phyloP scores from a whole-genome alignment of 2,329 filamentous ascomycete genomes.

The Coniochaeta hoffmannii region DNA sequence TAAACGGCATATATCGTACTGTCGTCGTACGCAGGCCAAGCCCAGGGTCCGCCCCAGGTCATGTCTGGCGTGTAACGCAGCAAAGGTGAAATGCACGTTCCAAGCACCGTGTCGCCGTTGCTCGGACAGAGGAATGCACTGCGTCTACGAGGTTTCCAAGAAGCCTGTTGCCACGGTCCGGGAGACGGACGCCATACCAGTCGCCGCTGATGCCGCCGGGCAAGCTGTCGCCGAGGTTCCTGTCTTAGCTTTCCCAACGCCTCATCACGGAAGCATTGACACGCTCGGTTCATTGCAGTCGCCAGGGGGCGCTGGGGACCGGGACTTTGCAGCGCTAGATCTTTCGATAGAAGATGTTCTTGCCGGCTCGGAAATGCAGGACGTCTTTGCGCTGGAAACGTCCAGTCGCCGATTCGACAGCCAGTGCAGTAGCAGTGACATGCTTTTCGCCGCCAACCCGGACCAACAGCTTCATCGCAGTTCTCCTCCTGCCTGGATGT shows the following conservation, averaged over 20 bases:
- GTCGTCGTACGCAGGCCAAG: constrained; percentile 9
- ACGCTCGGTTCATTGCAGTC: not conserved
- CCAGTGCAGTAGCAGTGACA: not conserved
- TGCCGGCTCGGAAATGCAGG: not conserved
- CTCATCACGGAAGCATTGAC: not conserved
- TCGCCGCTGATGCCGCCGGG: not conserved
- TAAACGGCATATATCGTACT: constrained; percentile 15
- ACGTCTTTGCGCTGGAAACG: not conserved
- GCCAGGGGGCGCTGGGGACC: not conserved
- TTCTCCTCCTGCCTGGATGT: not conserved
- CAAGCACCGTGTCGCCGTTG: constrained; percentile 14
- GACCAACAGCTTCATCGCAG: not conserved
- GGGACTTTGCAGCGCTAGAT: not conserved
- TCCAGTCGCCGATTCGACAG: not conserved
- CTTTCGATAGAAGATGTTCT: not conserved
- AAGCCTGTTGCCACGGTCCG: not conserved
- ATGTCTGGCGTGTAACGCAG: constrained; percentile 14
- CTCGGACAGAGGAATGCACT: constrained; percentile 12
- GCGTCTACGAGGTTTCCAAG: constrained; percentile 10
- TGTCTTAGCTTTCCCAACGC: not conserved
- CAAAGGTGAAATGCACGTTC: constrained; percentile 17
- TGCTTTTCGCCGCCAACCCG: not conserved
- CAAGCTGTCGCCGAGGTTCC: not conserved
- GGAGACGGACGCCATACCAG: not conserved
- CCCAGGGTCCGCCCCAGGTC: constrained; percentile 10